Evolutionary conservation across 164 flowering plant genomes (phyloP).

Genomic region (Kalanchoe fedtschenkoi): DNA sequence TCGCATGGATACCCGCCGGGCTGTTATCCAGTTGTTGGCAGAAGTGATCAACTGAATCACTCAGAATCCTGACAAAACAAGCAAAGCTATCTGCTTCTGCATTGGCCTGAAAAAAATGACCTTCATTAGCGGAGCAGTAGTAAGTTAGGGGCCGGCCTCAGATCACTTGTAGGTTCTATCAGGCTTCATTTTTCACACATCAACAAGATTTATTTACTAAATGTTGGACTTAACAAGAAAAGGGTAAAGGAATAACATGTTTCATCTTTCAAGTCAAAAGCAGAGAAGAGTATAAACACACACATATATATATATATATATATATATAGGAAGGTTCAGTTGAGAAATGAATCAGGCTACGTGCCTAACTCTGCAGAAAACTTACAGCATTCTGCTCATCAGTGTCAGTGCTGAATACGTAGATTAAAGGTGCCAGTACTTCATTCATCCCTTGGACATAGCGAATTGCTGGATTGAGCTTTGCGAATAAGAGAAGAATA

Average conservation of each 20-base stretch:
- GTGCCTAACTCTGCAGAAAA: conserved; percentile 6
- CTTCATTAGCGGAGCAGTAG: neutral
- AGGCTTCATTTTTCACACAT: no score
- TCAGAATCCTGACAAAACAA: conserved; percentile 56
- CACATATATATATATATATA: neutral
- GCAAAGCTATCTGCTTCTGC: no score
- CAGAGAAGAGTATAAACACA: neutral
- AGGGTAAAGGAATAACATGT: no score
- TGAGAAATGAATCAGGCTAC: neutral
- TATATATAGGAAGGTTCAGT: no score
- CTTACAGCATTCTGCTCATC: conserved; percentile 53
- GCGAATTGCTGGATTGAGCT: conserved; percentile 59
- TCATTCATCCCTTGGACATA: no score
- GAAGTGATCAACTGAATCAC: conserved; percentile 72
- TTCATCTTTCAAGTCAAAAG: no score
- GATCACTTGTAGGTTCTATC: neutral
- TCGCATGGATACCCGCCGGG: conserved; percentile 51
- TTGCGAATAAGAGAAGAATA: conserved; percentile 63
- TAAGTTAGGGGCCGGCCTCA: neutral
- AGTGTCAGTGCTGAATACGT: conserved; percentile 41
- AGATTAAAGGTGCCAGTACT: conserved; percentile 60
- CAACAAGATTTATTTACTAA: no score
- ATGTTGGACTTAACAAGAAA: no score
- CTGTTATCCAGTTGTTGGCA: conserved; percentile 64
- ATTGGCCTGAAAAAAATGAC: no score